These are phyloP conservation scores for Cyclotella sp. DNA, from an alignment of 108 stramenopile genomes.

Conservation along the genomic window DNA sequence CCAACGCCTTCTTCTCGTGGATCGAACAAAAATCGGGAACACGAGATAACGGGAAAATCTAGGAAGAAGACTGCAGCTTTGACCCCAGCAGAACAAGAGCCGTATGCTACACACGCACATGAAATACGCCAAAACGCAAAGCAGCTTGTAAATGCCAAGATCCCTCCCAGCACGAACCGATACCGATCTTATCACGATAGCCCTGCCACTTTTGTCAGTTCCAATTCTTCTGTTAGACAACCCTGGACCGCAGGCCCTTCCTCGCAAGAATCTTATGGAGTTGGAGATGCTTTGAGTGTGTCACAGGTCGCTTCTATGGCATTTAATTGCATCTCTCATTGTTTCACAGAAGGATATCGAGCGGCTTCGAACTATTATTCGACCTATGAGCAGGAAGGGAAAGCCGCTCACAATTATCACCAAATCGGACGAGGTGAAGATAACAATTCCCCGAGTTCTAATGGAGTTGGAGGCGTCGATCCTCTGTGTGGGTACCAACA, in stretches of 20 bases:
- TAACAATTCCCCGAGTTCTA: not conserved
- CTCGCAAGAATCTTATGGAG: not conserved
- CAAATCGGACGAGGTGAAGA: conserved; percentile 17
- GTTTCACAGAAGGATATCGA: conserved; percentile 45
- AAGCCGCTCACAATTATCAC: conserved; percentile 6
- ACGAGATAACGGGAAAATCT: not conserved
- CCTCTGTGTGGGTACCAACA: not conserved
- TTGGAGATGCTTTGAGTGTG: conserved; percentile 19
- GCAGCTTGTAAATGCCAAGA: conserved; percentile 5
- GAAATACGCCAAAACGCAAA: conserved; percentile 19
- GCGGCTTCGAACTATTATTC: conserved; percentile 40
- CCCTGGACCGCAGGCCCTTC: not conserved
- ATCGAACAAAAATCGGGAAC: too few species aligned
- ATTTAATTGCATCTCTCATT: conserved; percentile 33
- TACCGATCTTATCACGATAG: conserved; percentile 19
- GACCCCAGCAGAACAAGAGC: not conserved
- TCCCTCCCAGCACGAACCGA: not conserved
- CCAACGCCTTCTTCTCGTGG: too few species aligned
- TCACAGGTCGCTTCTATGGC: conserved; percentile 35
- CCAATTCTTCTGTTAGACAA: not conserved
- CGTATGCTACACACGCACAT: conserved; percentile 7
- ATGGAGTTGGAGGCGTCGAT: not conserved
- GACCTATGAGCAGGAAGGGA: not conserved
- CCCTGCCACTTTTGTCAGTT: conserved; percentile 7
- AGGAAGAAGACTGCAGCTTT: not conserved